Base-by-base conservation (phyloP, 108 stramenopile species). In the Cylindrotheca fusiformis region DNA sequence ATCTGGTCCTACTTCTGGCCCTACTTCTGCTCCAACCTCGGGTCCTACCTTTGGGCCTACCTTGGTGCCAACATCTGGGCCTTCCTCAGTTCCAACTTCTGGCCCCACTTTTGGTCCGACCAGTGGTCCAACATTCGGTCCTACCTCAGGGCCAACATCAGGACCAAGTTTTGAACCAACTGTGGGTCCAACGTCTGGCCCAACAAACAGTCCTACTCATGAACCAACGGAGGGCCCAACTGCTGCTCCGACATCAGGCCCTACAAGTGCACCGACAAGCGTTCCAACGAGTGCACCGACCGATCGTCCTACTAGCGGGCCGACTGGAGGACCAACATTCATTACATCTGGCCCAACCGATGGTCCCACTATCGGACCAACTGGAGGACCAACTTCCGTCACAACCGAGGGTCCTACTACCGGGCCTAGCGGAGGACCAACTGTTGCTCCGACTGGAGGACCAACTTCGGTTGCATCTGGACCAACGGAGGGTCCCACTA, bases 221-320 rank as follows among this genome's bases (percentile, higher is more conserved):
- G 60, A 49, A 24, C 68, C n/a, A n/a, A n/a, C n/a, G n/a, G n/a
- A n/a, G n/a, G n/a, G n/a, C n/a, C n/a, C n/a, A n/a, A n/a, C n/a
- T n/a, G n/a, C n/a, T n/a, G n/a, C n/a, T n/a, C n/a, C n/a, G n/a
- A n/a, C n/a, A n/a, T n/a, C n/a, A n/a, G n/a, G n/a, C n/a, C n/a
- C n/a, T n/a, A n/a, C n/a, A n/a, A n/a, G n/a, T n/a, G n/a, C n/a
- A n/a, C n/a, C 68, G 2, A 69, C 57, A 21, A 28, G 58, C 32
- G 32, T 29, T 19, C 68, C 68, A 17, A 58, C 58, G 8, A 30
- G 27, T 5, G 56, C 27, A 19, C 67, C 67, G 22, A 59, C 67
- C 14, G 19, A 26, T 32, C 12, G 22, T 18, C 67, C 67, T 14
- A 69, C 60, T 48, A 28, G 28, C 4, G 25, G 29, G 4, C 60